These are phyloP conservation scores for Trichoderma sp. DNA, from an alignment of 2,329 filamentous ascomycete genomes.

Conservation along the genomic window DNA sequence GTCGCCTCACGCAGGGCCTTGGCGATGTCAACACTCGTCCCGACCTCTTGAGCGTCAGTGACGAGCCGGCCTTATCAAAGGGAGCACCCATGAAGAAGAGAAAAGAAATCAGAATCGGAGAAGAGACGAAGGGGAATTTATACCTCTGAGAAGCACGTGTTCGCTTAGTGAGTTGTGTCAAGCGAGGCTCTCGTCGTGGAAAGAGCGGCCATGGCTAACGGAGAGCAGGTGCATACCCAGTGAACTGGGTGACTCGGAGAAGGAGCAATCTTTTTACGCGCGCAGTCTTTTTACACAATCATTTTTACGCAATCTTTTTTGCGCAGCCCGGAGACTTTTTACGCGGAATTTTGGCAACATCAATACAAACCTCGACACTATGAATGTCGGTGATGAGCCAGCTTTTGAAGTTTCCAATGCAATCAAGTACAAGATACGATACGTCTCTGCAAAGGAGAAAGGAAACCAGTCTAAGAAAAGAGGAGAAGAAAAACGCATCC, in stretches of 20 bases:
- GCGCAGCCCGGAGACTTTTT: too few species aligned
- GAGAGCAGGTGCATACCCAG: background rate
- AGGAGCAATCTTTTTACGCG: background rate
- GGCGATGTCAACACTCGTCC: conserved; percentile 5
- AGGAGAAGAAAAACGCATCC: background rate
- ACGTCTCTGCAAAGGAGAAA: background rate
- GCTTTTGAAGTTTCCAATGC: background rate
- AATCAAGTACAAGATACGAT: background rate
- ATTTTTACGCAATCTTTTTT: background rate
- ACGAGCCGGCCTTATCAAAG: too few species aligned
- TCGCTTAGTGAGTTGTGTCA: background rate
- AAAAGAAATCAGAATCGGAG: background rate
- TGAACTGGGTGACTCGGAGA: background rate
- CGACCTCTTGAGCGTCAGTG: background rate
- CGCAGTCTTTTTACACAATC: background rate
- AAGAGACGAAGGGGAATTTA: background rate
- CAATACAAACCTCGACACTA: too few species aligned
- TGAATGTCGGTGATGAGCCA: background rate
- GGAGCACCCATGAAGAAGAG: background rate
- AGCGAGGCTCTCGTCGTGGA: background rate
- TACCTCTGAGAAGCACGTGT: background rate
- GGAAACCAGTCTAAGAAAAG: background rate
- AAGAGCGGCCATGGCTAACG: background rate
- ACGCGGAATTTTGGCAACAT: too few species aligned
- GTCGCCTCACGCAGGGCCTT: conserved; percentile 10